phyloP scores from a whole-genome alignment of 164 flowering plant species.

The Protea cynaroides region DNA sequence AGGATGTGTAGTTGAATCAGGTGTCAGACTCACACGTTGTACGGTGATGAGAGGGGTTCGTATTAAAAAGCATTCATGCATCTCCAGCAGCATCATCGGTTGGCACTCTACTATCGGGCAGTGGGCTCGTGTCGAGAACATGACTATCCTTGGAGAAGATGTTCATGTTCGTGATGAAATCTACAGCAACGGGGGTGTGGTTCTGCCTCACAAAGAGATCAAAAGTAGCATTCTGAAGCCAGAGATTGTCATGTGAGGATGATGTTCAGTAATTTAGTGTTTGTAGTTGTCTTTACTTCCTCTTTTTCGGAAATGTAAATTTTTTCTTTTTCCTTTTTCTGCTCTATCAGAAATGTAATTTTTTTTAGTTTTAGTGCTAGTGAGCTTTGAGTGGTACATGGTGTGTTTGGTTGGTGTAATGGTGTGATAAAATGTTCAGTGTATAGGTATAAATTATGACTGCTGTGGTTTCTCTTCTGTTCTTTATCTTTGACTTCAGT shows the following conservation, averaged over 20 bases:
- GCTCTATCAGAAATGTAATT: background rate
- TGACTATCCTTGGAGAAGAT: conserved; percentile 97
- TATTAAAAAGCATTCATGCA: conserved; percentile 87
- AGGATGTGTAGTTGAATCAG: conserved; percentile 88
- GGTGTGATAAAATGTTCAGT: background rate
- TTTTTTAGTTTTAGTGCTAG: background rate
- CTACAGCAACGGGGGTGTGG: conserved; percentile 96
- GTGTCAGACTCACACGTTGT: conserved; percentile 94
- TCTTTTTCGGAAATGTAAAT: background rate
- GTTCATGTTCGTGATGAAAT: conserved; percentile 93
- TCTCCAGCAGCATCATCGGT: conserved; percentile 89
- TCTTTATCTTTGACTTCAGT: too few relatives aligned
- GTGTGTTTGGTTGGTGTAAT: background rate
- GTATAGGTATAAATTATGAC: background rate
- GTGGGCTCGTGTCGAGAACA: conserved; percentile 98
- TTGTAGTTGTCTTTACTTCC: background rate
- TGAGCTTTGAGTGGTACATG: background rate
- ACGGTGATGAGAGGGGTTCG: conserved; percentile 91
- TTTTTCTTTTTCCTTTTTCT: background rate
- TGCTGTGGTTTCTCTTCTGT: background rate
- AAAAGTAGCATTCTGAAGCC: conserved; percentile 91
- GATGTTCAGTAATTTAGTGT: conserved; percentile 3
- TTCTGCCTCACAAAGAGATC: conserved; percentile 97
- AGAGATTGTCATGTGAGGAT: conserved; percentile 86
- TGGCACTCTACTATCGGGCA: conserved; percentile 98